Conservation (phyloP, 371 early-diverging fungal species). For the Lichtheimia ramosa region DNA sequence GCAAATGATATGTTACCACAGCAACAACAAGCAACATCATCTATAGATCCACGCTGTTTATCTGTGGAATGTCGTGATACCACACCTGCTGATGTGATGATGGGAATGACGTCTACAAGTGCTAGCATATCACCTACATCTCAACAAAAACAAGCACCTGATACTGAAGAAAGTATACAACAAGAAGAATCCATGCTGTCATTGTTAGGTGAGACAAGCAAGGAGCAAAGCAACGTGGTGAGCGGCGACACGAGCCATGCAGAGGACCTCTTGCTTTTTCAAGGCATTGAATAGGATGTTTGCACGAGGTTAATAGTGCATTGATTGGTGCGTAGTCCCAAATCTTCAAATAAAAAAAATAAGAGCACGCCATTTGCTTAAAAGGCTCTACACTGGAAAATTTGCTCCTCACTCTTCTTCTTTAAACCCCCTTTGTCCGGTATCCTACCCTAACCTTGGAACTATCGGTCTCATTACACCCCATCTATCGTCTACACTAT, state of each 20-base stretch:
- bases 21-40: conserved; percentile 5
- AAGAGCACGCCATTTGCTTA: conserved; percentile 3
- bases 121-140: too few species aligned
- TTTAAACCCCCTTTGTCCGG: conserved; percentile 14
- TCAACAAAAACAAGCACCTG: not conserved
- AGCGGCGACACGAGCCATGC: conserved; percentile 1
- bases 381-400: not conserved
- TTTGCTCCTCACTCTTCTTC: conserved; percentile 3
- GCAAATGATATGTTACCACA: conserved; percentile 20
- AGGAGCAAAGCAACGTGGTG: not conserved
- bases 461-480: conserved; percentile 21
- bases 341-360: conserved; percentile 1
- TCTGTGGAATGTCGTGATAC: conserved; percentile 5
- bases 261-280: conserved; percentile 18
- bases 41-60: conserved; percentile 12
- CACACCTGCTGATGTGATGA: conserved; percentile 10
- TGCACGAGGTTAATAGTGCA: not conserved
- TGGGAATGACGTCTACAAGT: conserved; percentile 2
- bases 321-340: conserved; percentile 4
- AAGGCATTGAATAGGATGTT: conserved; percentile 3
- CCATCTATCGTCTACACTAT: conserved; percentile 47
- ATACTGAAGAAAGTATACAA: not conserved
- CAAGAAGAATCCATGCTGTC: conserved; percentile 10
- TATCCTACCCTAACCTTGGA: conserved; percentile 32
- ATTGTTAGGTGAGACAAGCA: not conserved